Base-by-base conservation (phyloP, 331 rosid species). In the Telfairia occidentalis region DNA sequence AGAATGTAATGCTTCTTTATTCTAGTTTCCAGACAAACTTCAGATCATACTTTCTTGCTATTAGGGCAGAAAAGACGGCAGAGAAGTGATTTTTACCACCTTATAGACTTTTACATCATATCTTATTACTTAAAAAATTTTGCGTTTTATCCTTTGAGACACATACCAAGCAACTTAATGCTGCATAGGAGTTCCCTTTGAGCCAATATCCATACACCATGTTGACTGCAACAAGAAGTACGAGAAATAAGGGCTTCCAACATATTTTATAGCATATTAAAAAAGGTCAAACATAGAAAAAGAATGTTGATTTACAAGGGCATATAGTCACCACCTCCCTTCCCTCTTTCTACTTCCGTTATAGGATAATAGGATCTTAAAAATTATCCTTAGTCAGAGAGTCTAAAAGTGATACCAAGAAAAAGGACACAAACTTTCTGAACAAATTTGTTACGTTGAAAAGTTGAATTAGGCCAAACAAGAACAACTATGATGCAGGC, bases 181-280 rank as follows among this genome's bases (percentile, higher is more conserved):
- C 95, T 37, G 90, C 87, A 82, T 89, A 89, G 78, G 78, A 85
- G 57, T 78, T 79, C 78, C 88, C 96, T 82, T 88, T 82, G 43
- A 91, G 80, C 98, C 91, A 94, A 80, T 79, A 85, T 78, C 92
- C 98, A 86, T 88, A 91, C 42, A 90, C 96, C 88, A 94, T 78
- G 81, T 94, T 94, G 52, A 94, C 98, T 94, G 81, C 86, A 85
- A 86, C 24, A 46, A 64, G 19, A 46, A 64, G 19, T 18, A 82
- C n/a, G 63, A 73, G 55, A 32, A 81, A 34, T n/a, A 18, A 70
- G 26, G 21, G 54, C 34, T 46, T 70, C 13, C 23, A 70, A 43
- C 1, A 29, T 23, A 23, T 9, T 3, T 42, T 24, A 57, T 26
- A 75, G 42, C 24, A 34, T 8, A 3, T 43, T 4, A 71, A 46